Conservation (phyloP, 2,329 filamentous ascomycete genomes). For the Fusarium lateritium region DNA sequence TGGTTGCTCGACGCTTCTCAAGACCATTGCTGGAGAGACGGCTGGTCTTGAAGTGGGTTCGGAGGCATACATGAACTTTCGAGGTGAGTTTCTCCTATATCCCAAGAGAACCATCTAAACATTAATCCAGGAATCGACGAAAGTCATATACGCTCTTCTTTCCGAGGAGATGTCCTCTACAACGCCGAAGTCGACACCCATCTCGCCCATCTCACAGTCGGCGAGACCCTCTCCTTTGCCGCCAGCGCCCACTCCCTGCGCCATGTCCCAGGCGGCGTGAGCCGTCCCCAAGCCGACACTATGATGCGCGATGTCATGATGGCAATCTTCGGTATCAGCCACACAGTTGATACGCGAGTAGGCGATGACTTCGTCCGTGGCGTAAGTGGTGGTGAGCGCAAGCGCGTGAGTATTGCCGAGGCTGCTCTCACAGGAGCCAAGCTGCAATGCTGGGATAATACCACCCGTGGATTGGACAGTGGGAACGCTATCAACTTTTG, state of each 20-base stretch:
- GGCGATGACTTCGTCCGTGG: constrained; percentile 79
- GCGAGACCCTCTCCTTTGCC: constrained; percentile 75
- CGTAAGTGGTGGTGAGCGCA: constrained; percentile 83
- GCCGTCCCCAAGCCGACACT: constrained; percentile 31
- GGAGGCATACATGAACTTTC: constrained; percentile 63
- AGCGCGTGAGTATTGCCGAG: constrained; percentile 84
- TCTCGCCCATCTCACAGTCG: constrained; percentile 77
- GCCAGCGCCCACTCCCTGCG: constrained; percentile 73
- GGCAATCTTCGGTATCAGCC: constrained; percentile 82
- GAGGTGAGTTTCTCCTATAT: constrained; percentile 53
- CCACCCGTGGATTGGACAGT: constrained; percentile 50
- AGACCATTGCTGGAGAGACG: constrained; percentile 68
- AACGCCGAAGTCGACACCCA: constrained; percentile 76
- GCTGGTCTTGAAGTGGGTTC: constrained; percentile 53
- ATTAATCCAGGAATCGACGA: constrained; percentile 44
- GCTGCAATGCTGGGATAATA: constrained; percentile 54
- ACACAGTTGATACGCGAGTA: constrained; percentile 80
- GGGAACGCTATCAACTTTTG: constrained; percentile 50
- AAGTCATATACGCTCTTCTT: constrained; percentile 59
- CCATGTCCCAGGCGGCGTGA: constrained; percentile 58
- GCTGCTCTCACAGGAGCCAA: constrained; percentile 58
- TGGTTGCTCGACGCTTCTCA: constrained; percentile 71
- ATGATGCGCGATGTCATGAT: constrained; percentile 70
- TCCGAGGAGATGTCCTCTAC: constrained; percentile 72
- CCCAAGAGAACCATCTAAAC: background rate